phyloP scores from a whole-genome alignment of 768 basidiomycete genomes.

The Asterophora lycoperdoides region DNA sequence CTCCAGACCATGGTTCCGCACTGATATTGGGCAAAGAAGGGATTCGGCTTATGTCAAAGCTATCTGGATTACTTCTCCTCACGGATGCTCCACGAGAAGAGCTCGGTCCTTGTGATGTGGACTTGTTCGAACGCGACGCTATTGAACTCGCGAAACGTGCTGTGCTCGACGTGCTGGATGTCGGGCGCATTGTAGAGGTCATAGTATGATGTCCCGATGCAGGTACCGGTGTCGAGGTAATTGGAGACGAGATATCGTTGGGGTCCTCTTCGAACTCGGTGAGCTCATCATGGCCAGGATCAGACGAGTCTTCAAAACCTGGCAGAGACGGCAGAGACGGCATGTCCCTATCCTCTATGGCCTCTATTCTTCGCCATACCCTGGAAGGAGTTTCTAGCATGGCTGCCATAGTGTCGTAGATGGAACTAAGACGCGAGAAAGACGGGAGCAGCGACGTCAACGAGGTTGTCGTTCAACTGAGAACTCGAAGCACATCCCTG shows the following conservation, averaged over 20 bases:
- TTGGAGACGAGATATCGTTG: slow-evolving; percentile 42
- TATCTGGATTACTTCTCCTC: slow-evolving; percentile 34
- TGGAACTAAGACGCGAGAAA: background rate
- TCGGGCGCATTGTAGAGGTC: slow-evolving; percentile 44
- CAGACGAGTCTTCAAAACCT: slow-evolving; percentile 59
- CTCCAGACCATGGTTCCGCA: slow-evolving; percentile 25
- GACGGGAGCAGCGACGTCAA: background rate
- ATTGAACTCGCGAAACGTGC: slow-evolving; percentile 46
- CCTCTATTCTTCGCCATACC: slow-evolving; percentile 81
- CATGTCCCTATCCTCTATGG: slow-evolving; percentile 68
- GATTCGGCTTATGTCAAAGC: slow-evolving; percentile 59
- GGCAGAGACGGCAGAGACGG: slow-evolving; percentile 80
- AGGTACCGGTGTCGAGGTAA: slow-evolving; percentile 64
- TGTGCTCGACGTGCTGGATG: slow-evolving; percentile 42
- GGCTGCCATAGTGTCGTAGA: slow-evolving; percentile 35
- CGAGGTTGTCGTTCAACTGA: slow-evolving; percentile 8
- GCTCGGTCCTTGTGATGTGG: slow-evolving; percentile 28
- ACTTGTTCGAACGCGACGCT: slow-evolving; percentile 52
- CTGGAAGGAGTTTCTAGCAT: slow-evolving; percentile 79
- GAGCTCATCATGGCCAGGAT: slow-evolving; percentile 24
- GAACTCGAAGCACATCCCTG: slow-evolving; percentile 9
- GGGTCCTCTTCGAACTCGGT: slow-evolving; percentile 37
- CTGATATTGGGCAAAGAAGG: slow-evolving; percentile 46
- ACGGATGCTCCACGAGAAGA: slow-evolving; percentile 29
- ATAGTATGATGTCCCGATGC: slow-evolving; percentile 38